Evolutionary conservation across 176 grass and related monocot species (phyloP).

Genomic region (Carex kokanica): DNA sequence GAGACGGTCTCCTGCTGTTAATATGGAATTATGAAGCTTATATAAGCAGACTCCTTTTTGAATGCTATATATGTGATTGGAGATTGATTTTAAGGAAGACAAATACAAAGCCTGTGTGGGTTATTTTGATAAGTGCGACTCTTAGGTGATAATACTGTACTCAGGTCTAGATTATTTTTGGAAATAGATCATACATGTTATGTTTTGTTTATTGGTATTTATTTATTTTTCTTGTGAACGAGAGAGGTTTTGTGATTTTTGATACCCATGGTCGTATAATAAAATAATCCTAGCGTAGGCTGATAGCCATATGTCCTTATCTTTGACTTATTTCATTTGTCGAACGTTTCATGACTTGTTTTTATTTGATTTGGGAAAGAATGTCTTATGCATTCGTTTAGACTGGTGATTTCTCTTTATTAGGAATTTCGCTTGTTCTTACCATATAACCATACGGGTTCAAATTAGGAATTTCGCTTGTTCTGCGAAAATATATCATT

Average conservation of each 20-base stretch:
- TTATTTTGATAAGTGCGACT: slow-evolving; percentile 15
- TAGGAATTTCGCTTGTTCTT: not conserved
- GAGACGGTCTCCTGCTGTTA: slow-evolving; percentile 6
- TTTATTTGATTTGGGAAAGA: not conserved
- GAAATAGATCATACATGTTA: slow-evolving; percentile 19
- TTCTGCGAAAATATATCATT: not conserved
- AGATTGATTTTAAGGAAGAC: slow-evolving; percentile 12
- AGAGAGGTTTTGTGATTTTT: slow-evolving; percentile 4
- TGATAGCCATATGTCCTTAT: not conserved
- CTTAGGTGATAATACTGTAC: slow-evolving; percentile 23
- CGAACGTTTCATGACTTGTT: not conserved
- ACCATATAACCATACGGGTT: not conserved
- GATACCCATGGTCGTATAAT: not conserved
- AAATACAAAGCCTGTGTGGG: slow-evolving; percentile 13
- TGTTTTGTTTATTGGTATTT: slow-evolving; percentile 27
- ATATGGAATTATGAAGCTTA: slow-evolving; percentile 25
- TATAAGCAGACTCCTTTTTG: slow-evolving; percentile 25
- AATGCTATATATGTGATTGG: slow-evolving; percentile 15
- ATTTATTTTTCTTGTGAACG: slow-evolving; percentile 4
- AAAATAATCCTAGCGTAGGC: not conserved
- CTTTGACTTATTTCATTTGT: not conserved
- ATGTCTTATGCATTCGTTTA: not conserved
- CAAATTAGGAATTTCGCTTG: not conserved
- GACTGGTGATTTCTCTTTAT: not conserved
- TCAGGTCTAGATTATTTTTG: slow-evolving; percentile 13